Percentiles rank a stretch among this genome's conserved stretches.
These are phyloP conservation scores for Beauveria pseudobassiana DNA, from an alignment of 2,329 filamentous ascomycete genomes.

Conservation along the genomic window DNA sequence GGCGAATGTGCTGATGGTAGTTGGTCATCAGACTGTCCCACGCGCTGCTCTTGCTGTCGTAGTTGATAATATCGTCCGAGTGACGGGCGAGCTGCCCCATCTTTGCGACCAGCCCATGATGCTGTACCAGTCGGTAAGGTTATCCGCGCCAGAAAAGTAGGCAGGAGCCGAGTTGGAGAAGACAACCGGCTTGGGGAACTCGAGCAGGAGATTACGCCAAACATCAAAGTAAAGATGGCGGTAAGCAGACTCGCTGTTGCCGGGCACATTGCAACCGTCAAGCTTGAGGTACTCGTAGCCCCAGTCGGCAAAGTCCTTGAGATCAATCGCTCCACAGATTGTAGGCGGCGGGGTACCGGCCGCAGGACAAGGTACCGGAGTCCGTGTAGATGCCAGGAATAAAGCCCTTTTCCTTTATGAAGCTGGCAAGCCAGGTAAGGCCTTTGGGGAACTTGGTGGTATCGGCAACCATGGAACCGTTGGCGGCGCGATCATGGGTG, in stretches of 20 bases:
- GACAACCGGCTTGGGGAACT: constrained; percentile 28
- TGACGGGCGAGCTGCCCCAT: constrained; percentile 37
- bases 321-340: constrained; percentile 34
- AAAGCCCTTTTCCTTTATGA: constrained; percentile 31
- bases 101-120: constrained; percentile 36
- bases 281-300: constrained; percentile 32
- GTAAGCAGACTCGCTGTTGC: constrained; percentile 16
- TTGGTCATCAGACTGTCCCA: constrained; percentile 43
- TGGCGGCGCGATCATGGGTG: constrained; percentile 23
- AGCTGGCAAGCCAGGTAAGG: constrained; percentile 32
- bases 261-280: constrained; percentile 32
- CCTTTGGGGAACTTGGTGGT: constrained; percentile 33
- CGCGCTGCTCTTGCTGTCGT: constrained; percentile 28
- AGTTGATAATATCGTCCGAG: constrained; percentile 34
- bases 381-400: constrained; percentile 40
- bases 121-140: constrained; percentile 35
- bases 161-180: constrained; percentile 40
- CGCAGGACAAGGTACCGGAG: constrained; percentile 35
- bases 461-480: constrained; percentile 35
- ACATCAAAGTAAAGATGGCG: constrained; percentile 26
- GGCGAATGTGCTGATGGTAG: constrained; percentile 34
- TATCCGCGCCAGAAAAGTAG: constrained; percentile 29
- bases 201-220: constrained; percentile 34
- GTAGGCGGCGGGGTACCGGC: constrained; percentile 33
- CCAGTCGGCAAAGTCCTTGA: constrained; percentile 30